A percentile compares a stretch with the other conserved stretches of the same genome.
phyloP scores from a whole-genome alignment of 2,329 filamentous ascomycete genomes.

The Coniella vitis region DNA sequence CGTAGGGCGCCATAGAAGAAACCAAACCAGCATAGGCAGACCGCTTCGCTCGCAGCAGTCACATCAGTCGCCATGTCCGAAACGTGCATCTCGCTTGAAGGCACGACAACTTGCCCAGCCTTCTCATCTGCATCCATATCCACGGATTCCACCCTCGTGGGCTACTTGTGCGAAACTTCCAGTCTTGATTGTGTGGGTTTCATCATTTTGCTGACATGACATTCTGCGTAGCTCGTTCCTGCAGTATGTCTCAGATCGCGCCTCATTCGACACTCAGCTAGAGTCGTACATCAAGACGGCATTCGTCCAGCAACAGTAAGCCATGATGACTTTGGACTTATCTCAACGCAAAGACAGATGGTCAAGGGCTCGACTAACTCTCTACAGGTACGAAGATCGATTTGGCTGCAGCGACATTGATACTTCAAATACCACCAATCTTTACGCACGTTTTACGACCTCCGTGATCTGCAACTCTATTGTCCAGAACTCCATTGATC shows the following conservation, averaged over 20 bases:
- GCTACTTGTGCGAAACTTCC: conserved; percentile 46
- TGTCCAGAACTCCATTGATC: conserved; percentile 74
- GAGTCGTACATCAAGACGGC: conserved; percentile 63
- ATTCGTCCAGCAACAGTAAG: conserved; percentile 75
- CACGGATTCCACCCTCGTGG: conserved; percentile 43
- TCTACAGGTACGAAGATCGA: conserved; percentile 65
- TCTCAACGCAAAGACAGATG: too few relatives aligned
- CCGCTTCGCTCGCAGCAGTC: conserved; percentile 16
- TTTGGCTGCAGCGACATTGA: conserved; percentile 77
- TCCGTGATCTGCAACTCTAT: conserved; percentile 91
- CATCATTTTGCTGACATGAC: too few relatives aligned
- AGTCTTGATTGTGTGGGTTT: too few relatives aligned
- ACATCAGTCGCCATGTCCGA: conserved; percentile 30
- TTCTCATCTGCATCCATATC: conserved; percentile 58
- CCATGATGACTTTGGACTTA: conserved; percentile 1
- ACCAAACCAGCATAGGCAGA: neutral
- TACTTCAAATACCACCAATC: conserved; percentile 67
- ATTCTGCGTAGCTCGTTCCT: conserved; percentile 71
- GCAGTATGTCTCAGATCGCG: conserved; percentile 65
- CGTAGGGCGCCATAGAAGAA: conserved; percentile 6
- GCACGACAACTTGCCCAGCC: conserved; percentile 55
- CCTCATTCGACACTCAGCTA: conserved; percentile 72
- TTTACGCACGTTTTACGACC: conserved; percentile 90
- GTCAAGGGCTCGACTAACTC: neutral
- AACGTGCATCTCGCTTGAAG: conserved; percentile 45